A percentile compares a stretch with the other conserved stretches of the same genome.
These are phyloP conservation scores for Epichloe brachyelytri DNA, from an alignment of 2,329 filamentous ascomycete genomes.

Conservation along the genomic window DNA sequence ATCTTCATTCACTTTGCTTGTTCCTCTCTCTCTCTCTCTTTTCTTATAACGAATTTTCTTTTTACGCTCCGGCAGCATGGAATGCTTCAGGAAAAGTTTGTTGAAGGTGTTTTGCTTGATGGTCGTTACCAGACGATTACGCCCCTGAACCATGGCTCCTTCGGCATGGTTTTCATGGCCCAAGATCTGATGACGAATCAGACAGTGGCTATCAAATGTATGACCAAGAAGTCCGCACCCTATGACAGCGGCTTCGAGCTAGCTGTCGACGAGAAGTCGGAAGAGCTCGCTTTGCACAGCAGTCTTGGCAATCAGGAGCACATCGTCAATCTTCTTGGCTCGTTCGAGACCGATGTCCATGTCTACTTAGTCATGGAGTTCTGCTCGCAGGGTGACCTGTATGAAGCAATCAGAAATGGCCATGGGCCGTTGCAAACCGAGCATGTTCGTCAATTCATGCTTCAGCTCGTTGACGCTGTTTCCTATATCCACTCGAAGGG, in stretches of 20 bases:
- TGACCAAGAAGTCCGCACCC: conserved; percentile 66
- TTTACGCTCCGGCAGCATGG: conserved; percentile 36
- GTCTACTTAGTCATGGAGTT: conserved; percentile 90
- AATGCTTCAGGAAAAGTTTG: conserved; percentile 79
- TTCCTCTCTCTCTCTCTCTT: conserved; percentile 8
- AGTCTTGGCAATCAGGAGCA: conserved; percentile 71
- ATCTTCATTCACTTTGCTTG: conserved; percentile 1
- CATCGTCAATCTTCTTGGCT: conserved; percentile 83
- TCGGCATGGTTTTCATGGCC: conserved; percentile 96
- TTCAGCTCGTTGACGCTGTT: conserved; percentile 81
- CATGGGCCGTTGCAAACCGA: conserved; percentile 87
- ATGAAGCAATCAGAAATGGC: conserved; percentile 86
- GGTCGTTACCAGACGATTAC: conserved; percentile 86
- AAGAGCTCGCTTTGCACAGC: conserved; percentile 68
- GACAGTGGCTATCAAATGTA: conserved; percentile 87
- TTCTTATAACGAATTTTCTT: conserved; percentile 8
- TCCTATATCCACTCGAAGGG: conserved; percentile 79
- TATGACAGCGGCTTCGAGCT: conserved; percentile 49
- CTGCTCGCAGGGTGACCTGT: conserved; percentile 88
- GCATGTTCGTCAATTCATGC: conserved; percentile 94
- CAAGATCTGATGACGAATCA: conserved; percentile 65
- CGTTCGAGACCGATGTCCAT: conserved; percentile 86
- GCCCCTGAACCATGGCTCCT: conserved; percentile 95
- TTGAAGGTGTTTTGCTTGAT: conserved; percentile 66
- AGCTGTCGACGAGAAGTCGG: conserved; percentile 68